phyloP scores from a whole-genome alignment of 2,329 filamentous ascomycete species.

The Neospermospora avenae region DNA sequence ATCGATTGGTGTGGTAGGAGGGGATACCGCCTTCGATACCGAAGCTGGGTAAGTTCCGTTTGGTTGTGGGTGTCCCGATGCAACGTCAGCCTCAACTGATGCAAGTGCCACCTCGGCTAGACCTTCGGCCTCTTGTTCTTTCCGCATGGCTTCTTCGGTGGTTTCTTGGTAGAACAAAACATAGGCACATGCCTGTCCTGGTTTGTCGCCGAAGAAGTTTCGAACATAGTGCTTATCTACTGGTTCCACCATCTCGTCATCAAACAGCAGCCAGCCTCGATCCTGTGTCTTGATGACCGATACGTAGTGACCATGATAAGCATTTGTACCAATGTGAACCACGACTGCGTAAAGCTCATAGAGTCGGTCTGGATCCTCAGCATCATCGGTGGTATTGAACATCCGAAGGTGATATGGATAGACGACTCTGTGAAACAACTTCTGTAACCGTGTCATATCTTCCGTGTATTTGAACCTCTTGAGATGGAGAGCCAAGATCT shows the following conservation, averaged over 20 bases:
- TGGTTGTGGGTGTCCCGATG: slow-evolving; percentile 45
- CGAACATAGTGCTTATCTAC: slow-evolving; percentile 94
- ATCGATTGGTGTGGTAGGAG: slow-evolving; percentile 46
- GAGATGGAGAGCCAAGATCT: slow-evolving; percentile 85
- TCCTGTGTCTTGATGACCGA: slow-evolving; percentile 97
- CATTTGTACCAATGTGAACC: slow-evolving; percentile 93
- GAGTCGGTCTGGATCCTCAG: slow-evolving; percentile 85
- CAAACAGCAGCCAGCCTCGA: slow-evolving; percentile 91
- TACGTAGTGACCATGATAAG: slow-evolving; percentile 96
- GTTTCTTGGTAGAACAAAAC: slow-evolving; percentile 98
- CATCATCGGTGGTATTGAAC: slow-evolving; percentile 96
- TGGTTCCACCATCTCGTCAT: slow-evolving; percentile 97
- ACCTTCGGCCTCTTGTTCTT: slow-evolving; percentile 81
- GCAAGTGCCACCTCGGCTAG: slow-evolving; percentile 55
- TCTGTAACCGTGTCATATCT: slow-evolving; percentile 88
- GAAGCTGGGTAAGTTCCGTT: slow-evolving; percentile 41
- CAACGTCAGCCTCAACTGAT: slow-evolving; percentile 54
- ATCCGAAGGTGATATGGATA: slow-evolving; percentile 96
- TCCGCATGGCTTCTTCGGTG: slow-evolving; percentile 61
- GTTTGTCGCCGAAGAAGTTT: slow-evolving; percentile 95
- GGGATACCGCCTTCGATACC: slow-evolving; percentile 50
- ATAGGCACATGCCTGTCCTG: slow-evolving; percentile 89
- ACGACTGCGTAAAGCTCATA: slow-evolving; percentile 98
- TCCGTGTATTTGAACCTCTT: slow-evolving; percentile 99
- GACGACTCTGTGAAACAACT: slow-evolving; percentile 93